Conservation (phyloP, 163 green algal species). For the Prototheca wickerhamii region DNA sequence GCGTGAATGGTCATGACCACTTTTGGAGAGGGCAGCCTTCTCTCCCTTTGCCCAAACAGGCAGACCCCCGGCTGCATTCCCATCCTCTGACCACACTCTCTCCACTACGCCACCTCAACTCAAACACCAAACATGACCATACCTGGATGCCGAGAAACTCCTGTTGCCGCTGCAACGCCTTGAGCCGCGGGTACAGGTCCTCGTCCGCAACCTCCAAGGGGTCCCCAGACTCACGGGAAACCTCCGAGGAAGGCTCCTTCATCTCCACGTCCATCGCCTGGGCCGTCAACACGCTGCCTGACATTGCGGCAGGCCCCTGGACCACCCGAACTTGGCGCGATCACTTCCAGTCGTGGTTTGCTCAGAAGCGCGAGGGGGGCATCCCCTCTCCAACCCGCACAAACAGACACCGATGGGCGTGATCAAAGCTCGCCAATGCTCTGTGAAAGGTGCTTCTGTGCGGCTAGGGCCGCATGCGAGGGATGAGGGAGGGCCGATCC, state of each 20-base stretch:
- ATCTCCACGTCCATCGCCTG: not conserved
- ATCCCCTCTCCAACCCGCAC: too few relatives aligned
- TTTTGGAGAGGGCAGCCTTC: too few relatives aligned
- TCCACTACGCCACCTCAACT: not conserved
- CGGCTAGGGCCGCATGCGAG: too few relatives aligned
- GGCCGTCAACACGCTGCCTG: constrained; percentile 6
- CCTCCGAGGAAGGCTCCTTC: not conserved
- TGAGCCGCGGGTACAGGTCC: constrained; percentile 86
- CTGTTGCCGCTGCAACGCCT: constrained; percentile 86
- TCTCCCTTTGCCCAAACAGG: too few relatives aligned
- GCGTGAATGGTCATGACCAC: not conserved
- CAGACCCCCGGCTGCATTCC: too few relatives aligned
- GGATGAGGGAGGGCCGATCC: too few relatives aligned
- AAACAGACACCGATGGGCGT: too few relatives aligned
- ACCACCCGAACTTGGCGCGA: not conserved
- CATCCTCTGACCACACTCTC: too few relatives aligned
- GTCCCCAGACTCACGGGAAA: not conserved
- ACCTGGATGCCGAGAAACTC: constrained; percentile 98
- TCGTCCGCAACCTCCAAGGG: constrained; percentile 7
- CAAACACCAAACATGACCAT: not conserved
- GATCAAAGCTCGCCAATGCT: too few relatives aligned
- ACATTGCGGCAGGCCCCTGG: not conserved
- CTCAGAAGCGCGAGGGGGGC: too few relatives aligned
- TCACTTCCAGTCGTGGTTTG: too few relatives aligned
- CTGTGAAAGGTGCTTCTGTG: too few relatives aligned